Conservation (phyloP, 1,139 yeast genomes). For the Citeromyces hawaiiensis region DNA sequence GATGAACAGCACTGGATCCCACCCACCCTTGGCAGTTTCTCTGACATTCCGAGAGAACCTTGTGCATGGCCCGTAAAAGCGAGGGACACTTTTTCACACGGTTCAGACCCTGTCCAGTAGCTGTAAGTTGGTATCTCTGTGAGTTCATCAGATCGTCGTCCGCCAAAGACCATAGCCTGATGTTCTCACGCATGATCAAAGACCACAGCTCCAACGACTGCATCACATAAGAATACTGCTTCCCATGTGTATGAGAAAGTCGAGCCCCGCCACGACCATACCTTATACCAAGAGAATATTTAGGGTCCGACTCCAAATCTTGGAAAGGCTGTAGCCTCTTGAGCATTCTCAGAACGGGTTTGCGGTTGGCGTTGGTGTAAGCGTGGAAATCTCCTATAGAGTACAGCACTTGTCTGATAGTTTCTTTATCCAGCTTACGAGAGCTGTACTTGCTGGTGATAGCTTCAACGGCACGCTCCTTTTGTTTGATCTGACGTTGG, state of each 20-base stretch:
- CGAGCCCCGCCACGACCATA: slow-evolving; percentile 56
- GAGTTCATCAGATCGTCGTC: slow-evolving; percentile 51
- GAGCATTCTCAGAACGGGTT: slow-evolving; percentile 49
- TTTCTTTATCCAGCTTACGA: slow-evolving; percentile 28
- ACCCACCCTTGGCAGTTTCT: slow-evolving; percentile 52
- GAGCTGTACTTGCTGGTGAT: slow-evolving; percentile 30
- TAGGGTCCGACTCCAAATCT: slow-evolving; percentile 13
- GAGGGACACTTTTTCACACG: slow-evolving; percentile 60
- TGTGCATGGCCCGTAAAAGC: slow-evolving; percentile 55
- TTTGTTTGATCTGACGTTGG: slow-evolving; percentile 40
- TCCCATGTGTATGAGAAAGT: slow-evolving; percentile 52
- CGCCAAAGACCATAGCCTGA: slow-evolving; percentile 58
- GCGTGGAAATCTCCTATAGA: slow-evolving; percentile 68
- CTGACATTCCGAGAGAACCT: slow-evolving; percentile 47
- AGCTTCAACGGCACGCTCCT: slow-evolving; percentile 49
- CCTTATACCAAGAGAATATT: slow-evolving; percentile 43
- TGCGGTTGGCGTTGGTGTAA: slow-evolving; percentile 51
- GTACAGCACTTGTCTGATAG: slow-evolving; percentile 50
- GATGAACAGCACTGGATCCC: slow-evolving; percentile 62
- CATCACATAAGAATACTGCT: slow-evolving; percentile 55
- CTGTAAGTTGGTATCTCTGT: slow-evolving; percentile 37
- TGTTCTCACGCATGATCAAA: slow-evolving; percentile 60
- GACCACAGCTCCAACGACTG: slow-evolving; percentile 67
- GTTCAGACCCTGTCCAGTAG: slow-evolving; percentile 69
- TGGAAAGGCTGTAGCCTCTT: slow-evolving; percentile 31